phyloP scores from a whole-genome alignment of 1,284 basidiomycete species.

The Schizopora paradoxa region DNA sequence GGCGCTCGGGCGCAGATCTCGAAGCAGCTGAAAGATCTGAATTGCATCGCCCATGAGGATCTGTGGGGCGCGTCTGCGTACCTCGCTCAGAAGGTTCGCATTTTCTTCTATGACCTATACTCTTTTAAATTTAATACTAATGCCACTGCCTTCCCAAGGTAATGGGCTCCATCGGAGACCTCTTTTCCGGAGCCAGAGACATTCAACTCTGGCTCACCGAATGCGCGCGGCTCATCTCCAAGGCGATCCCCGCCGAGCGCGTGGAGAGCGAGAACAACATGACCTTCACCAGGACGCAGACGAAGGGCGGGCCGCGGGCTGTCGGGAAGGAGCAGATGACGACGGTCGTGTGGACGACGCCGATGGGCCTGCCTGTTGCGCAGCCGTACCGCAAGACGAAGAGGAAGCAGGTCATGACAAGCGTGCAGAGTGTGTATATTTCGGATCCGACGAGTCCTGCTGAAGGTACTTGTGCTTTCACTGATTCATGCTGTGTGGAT shows the following conservation, averaged over 20 bases:
- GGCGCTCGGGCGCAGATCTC: conserved; percentile 96
- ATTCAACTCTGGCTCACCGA: conserved; percentile 92
- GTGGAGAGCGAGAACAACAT: conserved; percentile 35
- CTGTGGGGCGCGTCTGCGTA: conserved; percentile 79
- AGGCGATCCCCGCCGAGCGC: conserved; percentile 79
- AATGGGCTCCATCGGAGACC: conserved; percentile 83
- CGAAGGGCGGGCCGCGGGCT: conserved; percentile 13
- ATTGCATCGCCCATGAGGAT: conserved; percentile 69
- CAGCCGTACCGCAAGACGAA: conserved; percentile 91
- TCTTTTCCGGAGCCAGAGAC: conserved; percentile 86
- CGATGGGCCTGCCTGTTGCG: conserved; percentile 89
- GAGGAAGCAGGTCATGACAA: conserved; percentile 80
- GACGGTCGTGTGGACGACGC: conserved; percentile 94
- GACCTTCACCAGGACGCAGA: conserved; percentile 17
- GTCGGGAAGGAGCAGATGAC: conserved; percentile 87
- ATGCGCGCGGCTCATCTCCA: conserved; percentile 81
- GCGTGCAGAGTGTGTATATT: conserved; percentile 90
- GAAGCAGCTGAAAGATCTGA: conserved; percentile 77
- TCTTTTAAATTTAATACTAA: background rate
- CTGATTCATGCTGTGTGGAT: conserved; percentile 3
- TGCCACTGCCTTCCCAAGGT: conserved; percentile 39
- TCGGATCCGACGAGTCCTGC: conserved; percentile 79
- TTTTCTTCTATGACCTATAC: too few relatives aligned
- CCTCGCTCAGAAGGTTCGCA: conserved; percentile 66
- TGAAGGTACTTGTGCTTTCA: conserved; percentile 61